These are phyloP conservation scores for Saccharomyces jurei DNA, from an alignment of 805 yeast species.

Conservation along the genomic window DNA sequence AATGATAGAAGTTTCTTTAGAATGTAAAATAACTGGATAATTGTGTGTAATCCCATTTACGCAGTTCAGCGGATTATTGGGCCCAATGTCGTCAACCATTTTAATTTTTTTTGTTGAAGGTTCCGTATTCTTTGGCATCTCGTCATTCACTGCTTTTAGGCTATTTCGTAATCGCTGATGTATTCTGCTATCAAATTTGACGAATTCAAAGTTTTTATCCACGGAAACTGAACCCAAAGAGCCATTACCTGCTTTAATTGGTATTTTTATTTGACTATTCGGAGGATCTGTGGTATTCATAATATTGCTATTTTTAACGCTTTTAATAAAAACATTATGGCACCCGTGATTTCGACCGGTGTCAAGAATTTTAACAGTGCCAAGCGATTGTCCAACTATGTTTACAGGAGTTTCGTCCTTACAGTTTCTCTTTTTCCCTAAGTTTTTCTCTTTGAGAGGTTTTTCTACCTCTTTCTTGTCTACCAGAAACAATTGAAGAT, in stretches of 20 bases:
- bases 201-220: constrained; percentile 6
- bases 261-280: constrained; percentile 1
- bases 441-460: background rate
- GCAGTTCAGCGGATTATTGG: background rate
- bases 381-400: background rate
- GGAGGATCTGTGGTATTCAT: background rate
- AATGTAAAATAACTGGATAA: background rate
- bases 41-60: background rate
- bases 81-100: background rate
- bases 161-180: background rate
- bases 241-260: background rate
- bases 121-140: background rate
- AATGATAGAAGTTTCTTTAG: background rate
- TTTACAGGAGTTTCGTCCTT: background rate
- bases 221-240: constrained; percentile 7
- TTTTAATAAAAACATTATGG: background rate
- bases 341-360: background rate
- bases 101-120: background rate
- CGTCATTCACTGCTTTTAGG: background rate
- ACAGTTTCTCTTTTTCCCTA: background rate
- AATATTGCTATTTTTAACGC: background rate
- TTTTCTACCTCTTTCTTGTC: background rate
- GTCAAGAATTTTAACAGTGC: background rate
- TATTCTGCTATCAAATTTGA: constrained; percentile 1
- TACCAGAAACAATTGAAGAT: constrained; percentile 12